These are phyloP conservation scores for Metschnikowia borealis DNA, from an alignment of 805 yeast genomes.

Conservation along the genomic window DNA sequence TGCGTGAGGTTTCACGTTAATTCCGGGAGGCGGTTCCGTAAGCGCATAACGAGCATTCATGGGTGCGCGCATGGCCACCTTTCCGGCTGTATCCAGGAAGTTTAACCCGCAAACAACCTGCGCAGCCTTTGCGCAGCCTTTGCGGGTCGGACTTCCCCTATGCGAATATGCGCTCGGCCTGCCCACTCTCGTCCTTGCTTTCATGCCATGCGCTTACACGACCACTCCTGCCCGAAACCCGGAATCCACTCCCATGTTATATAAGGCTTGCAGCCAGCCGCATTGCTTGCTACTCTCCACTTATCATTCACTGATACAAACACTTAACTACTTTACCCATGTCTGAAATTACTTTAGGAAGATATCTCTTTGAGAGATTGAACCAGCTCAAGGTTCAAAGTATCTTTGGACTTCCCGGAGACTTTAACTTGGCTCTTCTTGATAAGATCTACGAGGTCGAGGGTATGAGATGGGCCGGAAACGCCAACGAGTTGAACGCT, in stretches of 20 bases:
- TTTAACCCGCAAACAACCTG: background rate
- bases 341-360: constrained; percentile 61
- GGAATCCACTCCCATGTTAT: background rate
- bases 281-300: background rate
- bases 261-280: background rate
- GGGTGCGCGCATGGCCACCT: background rate
- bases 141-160: background rate
- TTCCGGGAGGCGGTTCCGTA: constrained; percentile 1
- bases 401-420: constrained; percentile 79
- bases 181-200: constrained; percentile 3
- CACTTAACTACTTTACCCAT: constrained; percentile 13
- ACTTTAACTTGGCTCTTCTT: constrained; percentile 67
- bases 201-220: constrained; percentile 10
- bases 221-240: background rate
- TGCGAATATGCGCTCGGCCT: background rate
- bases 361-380: constrained; percentile 73
- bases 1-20: background rate
- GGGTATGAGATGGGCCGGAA: constrained; percentile 84
- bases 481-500: constrained; percentile 86
- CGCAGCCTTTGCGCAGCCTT: background rate
- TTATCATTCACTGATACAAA: constrained; percentile 1
- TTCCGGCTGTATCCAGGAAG: background rate
- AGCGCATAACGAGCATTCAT: background rate
- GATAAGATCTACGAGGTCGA: constrained; percentile 73
- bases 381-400: constrained; percentile 68